A percentile compares a stretch with the other conserved stretches of the same genome.
phyloP scores from a whole-genome alignment of 164 flowering plant species.

The Cinnamomum chago region DNA sequence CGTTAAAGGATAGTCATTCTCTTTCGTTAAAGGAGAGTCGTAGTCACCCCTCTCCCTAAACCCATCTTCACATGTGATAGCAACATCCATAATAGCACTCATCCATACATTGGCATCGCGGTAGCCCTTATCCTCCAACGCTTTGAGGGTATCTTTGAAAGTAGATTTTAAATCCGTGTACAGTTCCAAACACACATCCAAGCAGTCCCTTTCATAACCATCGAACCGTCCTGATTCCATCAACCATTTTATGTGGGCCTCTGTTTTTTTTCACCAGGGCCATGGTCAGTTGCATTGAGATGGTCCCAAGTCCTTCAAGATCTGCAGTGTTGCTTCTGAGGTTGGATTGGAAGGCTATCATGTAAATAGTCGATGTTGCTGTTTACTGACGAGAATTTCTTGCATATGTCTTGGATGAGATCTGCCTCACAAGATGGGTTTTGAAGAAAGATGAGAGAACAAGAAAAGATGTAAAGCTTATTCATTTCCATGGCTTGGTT shows the following conservation, averaged over 20 bases:
- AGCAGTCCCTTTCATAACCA: not conserved
- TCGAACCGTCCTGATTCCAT: constrained; percentile 5
- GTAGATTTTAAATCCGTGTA: constrained; percentile 25
- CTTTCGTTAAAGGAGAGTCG: not conserved
- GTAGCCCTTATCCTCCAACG: constrained; percentile 11
- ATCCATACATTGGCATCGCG: constrained; percentile 19
- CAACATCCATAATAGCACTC: constrained; percentile 30
- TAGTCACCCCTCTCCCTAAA: constrained; percentile 18
- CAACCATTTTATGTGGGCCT: constrained; percentile 10
- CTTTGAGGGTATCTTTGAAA: constrained; percentile 21
- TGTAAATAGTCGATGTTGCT: constrained; percentile 13
- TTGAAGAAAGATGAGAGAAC: no score
- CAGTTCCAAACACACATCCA: constrained; percentile 13
- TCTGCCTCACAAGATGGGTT: not conserved
- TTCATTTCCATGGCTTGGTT: no score
- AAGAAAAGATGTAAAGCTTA: no score
- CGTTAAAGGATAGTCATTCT: no score
- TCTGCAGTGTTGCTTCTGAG: constrained; percentile 15
- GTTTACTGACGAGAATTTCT: no score
- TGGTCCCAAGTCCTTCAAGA: constrained; percentile 18
- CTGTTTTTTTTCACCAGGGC: constrained; percentile 22
- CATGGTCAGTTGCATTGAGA: constrained; percentile 17
- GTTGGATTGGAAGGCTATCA: constrained; percentile 15
- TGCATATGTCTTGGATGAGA: constrained; percentile 10
- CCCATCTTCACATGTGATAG: constrained; percentile 32